Evolutionary conservation across 2,329 filamentous ascomycete species (phyloP).

Genomic region (Sporothrix schenckii): DNA sequence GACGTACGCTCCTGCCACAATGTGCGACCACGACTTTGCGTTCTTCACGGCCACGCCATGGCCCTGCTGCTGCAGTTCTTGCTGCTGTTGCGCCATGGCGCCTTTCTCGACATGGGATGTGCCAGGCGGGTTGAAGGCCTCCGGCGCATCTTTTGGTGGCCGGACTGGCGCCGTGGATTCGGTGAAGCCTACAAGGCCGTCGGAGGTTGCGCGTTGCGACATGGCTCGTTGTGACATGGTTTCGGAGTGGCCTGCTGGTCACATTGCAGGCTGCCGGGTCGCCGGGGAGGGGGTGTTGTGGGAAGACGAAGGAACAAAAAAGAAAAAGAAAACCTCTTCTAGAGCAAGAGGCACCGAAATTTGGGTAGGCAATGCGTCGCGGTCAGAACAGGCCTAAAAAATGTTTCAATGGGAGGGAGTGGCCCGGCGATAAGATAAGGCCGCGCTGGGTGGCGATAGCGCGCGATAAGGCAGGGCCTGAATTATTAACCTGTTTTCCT

Average conservation of each 20-base stretch:
- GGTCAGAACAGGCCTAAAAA: slow-evolving; percentile 18
- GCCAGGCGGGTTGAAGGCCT: background rate
- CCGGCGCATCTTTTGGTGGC: slow-evolving; percentile 1
- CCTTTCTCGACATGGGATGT: background rate
- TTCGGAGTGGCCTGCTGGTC: slow-evolving; percentile 17
- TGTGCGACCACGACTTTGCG: slow-evolving; percentile 86
- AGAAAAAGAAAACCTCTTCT: background rate
- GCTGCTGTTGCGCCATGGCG: background rate
- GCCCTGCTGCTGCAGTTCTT: background rate
- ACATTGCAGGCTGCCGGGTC: slow-evolving; percentile 26
- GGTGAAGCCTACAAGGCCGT: slow-evolving; percentile 30
- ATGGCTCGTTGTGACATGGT: slow-evolving; percentile 35
- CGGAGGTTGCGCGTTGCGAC: slow-evolving; percentile 31
- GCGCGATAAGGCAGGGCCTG: slow-evolving; percentile 3
- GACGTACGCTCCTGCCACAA: slow-evolving; percentile 83
- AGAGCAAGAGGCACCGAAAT: slow-evolving; percentile 21
- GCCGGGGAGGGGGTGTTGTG: background rate
- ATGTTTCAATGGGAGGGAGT: slow-evolving; percentile 10
- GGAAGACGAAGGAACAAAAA: background rate
- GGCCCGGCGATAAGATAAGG: slow-evolving; percentile 29
- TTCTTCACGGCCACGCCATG: slow-evolving; percentile 42
- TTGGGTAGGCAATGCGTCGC: slow-evolving; percentile 26
- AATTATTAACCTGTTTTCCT: slow-evolving; percentile 3
- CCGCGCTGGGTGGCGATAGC: slow-evolving; percentile 28
- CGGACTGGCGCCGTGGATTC: slow-evolving; percentile 11